Conservation (phyloP, 306 rosid genomes). For the Canavalia ensiformis region DNA sequence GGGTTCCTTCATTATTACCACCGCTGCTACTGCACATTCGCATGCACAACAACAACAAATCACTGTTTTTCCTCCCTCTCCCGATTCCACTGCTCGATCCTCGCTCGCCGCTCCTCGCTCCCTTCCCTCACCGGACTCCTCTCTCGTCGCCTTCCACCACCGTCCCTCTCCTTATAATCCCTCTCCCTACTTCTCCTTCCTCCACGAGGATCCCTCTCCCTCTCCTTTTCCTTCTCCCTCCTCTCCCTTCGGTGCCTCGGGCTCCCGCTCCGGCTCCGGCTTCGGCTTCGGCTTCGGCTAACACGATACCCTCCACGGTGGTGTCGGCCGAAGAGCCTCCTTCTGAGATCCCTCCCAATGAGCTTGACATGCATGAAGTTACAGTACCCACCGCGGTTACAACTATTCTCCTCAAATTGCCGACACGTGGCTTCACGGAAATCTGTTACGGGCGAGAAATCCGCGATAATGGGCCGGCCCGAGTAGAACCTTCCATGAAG, state of each 20-base stretch:
- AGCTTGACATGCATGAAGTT: conserved; percentile 81
- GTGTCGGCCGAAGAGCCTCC: conserved; percentile 64
- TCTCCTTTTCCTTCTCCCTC: conserved; percentile 58
- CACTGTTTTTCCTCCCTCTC: conserved; percentile 68
- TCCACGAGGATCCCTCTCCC: conserved; percentile 45
- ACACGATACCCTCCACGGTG: conserved; percentile 22
- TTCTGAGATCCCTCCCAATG: conserved; percentile 71
- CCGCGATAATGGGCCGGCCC: conserved; percentile 79
- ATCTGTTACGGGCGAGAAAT: conserved; percentile 81
- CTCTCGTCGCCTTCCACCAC: conserved; percentile 46
- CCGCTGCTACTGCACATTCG: background rate
- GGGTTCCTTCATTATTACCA: background rate
- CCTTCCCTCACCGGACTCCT: conserved; percentile 69
- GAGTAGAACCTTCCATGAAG: conserved; percentile 71
- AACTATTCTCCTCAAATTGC: conserved; percentile 75
- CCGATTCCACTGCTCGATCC: conserved; percentile 82
- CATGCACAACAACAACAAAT: conserved; percentile 1
- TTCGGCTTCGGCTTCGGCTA: conserved; percentile 64
- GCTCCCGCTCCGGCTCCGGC: conserved; percentile 50
- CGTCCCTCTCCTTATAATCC: conserved; percentile 33
- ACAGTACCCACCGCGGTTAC: conserved; percentile 83
- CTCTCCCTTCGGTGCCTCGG: conserved; percentile 57
- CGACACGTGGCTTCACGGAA: conserved; percentile 85
- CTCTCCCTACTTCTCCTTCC: conserved; percentile 50
- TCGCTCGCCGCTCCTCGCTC: conserved; percentile 79